phyloP scores from a whole-genome alignment of 2,329 filamentous ascomycete species.

The Cytospora paraplurivora region DNA sequence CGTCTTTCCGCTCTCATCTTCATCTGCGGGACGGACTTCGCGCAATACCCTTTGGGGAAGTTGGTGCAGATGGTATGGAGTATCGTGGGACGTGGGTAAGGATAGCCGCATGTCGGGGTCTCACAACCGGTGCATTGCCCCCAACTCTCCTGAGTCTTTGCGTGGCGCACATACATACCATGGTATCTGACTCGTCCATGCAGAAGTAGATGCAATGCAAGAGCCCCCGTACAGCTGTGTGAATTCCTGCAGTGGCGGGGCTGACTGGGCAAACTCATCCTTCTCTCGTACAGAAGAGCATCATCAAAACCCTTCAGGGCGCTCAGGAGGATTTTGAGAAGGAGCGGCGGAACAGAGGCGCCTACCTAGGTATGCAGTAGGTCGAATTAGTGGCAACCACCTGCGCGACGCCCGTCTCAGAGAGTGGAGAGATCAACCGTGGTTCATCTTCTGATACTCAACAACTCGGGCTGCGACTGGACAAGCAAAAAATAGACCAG shows the following conservation, averaged over 20 bases:
- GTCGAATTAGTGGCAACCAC: not conserved
- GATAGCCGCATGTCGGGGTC: constrained; percentile 13
- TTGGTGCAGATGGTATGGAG: constrained; percentile 5
- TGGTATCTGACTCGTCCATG: not conserved
- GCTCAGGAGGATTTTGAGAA: constrained; percentile 9
- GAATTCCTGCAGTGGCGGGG: constrained; percentile 1
- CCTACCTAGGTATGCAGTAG: not conserved
- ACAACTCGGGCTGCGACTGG: constrained; percentile 1
- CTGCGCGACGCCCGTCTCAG: constrained; percentile 4
- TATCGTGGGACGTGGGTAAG: constrained; percentile 3
- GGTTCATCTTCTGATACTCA: not conserved
- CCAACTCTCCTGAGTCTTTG: constrained; percentile 7
- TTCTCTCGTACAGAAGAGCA: constrained; percentile 10
- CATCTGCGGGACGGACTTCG: not conserved
- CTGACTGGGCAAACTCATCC: not conserved
- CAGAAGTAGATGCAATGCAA: constrained; percentile 2
- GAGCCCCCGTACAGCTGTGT: not conserved
- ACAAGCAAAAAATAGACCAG: constrained; percentile 16
- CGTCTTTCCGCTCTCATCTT: constrained; percentile 4
- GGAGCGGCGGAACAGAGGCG: constrained; percentile 14
- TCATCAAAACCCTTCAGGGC: constrained; percentile 8
- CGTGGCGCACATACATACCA: not conserved
- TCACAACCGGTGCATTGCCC: constrained; percentile 18
- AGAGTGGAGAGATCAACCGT: not conserved
- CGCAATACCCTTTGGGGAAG: constrained; percentile 6